phyloP scores from a whole-genome alignment of 2,329 filamentous ascomycete species.

The Colletotrichum horii region DNA sequence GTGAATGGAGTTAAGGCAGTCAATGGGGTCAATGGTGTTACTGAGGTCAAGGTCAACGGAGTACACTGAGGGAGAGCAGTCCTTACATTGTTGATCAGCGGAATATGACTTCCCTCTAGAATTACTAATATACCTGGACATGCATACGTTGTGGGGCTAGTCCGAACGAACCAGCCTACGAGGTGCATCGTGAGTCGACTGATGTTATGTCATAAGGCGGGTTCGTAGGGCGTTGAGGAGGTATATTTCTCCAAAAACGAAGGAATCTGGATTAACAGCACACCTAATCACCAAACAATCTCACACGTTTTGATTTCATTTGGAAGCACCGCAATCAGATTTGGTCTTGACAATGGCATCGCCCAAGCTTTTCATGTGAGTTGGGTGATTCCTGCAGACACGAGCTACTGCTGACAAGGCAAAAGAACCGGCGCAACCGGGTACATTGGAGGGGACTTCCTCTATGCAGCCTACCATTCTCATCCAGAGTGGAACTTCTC shows the following conservation, averaged over 20 bases:
- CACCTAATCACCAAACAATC: background rate
- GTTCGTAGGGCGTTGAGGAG: background rate
- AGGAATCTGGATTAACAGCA: background rate
- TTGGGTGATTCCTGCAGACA: accelerated
- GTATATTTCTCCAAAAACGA: background rate
- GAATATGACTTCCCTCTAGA: background rate
- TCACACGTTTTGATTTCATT: no score
- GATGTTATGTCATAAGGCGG: background rate
- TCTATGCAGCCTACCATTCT: background rate
- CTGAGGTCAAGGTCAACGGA: background rate
- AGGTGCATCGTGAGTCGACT: accelerated
- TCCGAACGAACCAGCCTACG: background rate
- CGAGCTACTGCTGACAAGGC: background rate
- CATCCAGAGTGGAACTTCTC: background rate
- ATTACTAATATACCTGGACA: background rate
- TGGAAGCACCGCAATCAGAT: no score
- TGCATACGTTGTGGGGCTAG: background rate
- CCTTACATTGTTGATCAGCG: background rate
- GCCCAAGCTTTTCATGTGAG: background rate
- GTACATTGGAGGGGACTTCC: background rate
- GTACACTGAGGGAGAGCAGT: background rate
- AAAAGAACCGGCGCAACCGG: background rate
- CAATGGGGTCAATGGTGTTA: background rate
- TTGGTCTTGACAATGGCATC: background rate
- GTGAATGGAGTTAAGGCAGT: background rate